Conservation (phyloP, 2,329 filamentous ascomycete genomes). For the Fusarium buxicola region DNA sequence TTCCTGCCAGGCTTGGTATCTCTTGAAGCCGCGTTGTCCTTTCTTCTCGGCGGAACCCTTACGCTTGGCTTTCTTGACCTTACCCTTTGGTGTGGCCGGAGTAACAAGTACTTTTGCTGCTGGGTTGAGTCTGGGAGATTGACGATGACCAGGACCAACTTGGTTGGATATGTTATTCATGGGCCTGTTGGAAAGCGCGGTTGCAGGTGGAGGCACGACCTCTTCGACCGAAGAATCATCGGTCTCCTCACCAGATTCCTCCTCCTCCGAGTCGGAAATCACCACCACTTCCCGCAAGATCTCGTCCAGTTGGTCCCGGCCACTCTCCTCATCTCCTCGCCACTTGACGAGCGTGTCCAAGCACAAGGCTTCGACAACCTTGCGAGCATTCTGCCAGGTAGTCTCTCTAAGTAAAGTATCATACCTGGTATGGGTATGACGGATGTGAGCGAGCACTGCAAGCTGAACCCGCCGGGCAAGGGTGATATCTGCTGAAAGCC, state of each 20-base stretch:
- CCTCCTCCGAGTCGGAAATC: slow-evolving; percentile 70
- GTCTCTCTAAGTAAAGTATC: slow-evolving; percentile 70
- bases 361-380: slow-evolving; percentile 69
- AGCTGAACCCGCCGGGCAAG: slow-evolving; percentile 73
- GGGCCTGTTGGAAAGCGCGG: slow-evolving; percentile 16
- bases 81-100: slow-evolving; percentile 37
- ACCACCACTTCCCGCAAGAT: slow-evolving; percentile 75
- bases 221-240: slow-evolving; percentile 50
- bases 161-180: slow-evolving; percentile 25
- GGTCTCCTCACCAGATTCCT: slow-evolving; percentile 54
- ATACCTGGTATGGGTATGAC: slow-evolving; percentile 75
- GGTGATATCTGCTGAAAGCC: slow-evolving; percentile 65
- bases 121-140: slow-evolving; percentile 32
- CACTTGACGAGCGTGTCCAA: slow-evolving; percentile 76
- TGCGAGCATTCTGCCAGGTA: slow-evolving; percentile 69
- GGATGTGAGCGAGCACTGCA: slow-evolving; percentile 74
- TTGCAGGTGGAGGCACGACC: slow-evolving; percentile 24
- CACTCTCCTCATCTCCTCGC: slow-evolving; percentile 77
- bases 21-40: slow-evolving; percentile 59
- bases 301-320: slow-evolving; percentile 74
- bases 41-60: slow-evolving; percentile 48
- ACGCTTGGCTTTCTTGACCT: slow-evolving; percentile 46
- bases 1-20: slow-evolving; percentile 60
- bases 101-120: slow-evolving; percentile 27
- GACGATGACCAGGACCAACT: slow-evolving; percentile 28